Evolutionary conservation across 1,139 yeast species (phyloP).

Genomic region (Hyphopichia fennica): DNA sequence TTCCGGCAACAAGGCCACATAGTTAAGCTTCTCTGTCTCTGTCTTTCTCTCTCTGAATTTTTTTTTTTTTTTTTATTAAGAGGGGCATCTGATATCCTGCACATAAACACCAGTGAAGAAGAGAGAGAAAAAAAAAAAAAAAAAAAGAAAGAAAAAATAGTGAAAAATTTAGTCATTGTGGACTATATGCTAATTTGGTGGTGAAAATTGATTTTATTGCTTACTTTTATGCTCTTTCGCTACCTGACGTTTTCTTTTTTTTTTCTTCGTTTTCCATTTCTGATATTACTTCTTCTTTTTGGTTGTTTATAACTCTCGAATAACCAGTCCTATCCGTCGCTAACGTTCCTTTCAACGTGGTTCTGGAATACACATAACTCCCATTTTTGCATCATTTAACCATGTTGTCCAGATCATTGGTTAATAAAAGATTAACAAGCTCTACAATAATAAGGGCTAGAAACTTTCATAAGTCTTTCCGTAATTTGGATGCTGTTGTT

Average conservation of each 20-base stretch:
- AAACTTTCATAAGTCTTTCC: constrained; percentile 13
- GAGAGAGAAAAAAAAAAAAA: not conserved
- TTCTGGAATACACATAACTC: too few species aligned
- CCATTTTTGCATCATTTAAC: constrained; percentile 1
- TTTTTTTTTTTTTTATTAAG: too few species aligned
- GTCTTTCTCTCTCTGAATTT: too few species aligned
- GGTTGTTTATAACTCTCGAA: too few species aligned
- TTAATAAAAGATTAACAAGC: not conserved
- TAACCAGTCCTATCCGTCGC: too few species aligned
- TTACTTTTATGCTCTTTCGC: not conserved
- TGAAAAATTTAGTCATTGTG: not conserved
- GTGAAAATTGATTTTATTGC: not conserved
- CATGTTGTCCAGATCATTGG: constrained; percentile 2
- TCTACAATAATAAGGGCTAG: constrained; percentile 5
- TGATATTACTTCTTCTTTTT: too few species aligned
- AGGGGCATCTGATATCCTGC: too few species aligned
- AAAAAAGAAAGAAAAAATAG: not conserved
- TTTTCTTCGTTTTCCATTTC: too few species aligned
- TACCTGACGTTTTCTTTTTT: not conserved
- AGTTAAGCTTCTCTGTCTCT: too few species aligned
- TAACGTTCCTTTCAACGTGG: too few species aligned
- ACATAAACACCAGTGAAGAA: too few species aligned
- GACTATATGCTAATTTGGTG: not conserved
- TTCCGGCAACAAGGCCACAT: too few species aligned
- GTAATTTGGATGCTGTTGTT: constrained; percentile 33